Evolutionary conservation across 768 basidiomycete genomes (phyloP).

Genomic region (Phlebiopsis flavidoalba): DNA sequence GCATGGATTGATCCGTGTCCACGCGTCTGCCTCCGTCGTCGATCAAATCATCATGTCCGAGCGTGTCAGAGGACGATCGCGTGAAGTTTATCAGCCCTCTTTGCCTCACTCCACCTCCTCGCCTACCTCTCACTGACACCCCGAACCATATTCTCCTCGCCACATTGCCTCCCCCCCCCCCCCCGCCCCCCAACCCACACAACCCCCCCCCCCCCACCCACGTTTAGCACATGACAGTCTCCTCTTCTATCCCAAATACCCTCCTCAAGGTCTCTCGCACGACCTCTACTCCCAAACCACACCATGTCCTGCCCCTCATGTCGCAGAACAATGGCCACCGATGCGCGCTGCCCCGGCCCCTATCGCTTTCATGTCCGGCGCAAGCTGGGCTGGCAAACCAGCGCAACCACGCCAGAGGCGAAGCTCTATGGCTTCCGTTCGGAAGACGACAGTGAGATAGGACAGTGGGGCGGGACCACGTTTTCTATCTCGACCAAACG

Average conservation of each 20-base stretch:
- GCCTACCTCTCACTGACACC: background rate
- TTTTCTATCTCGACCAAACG: conserved; percentile 44
- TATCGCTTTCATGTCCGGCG: conserved; percentile 74
- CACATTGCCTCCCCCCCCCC: too few species aligned
- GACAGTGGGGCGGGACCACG: conserved; percentile 66
- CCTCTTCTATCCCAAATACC: background rate
- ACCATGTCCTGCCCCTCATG: background rate
- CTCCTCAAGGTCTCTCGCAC: background rate
- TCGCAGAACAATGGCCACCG: conserved; percentile 14
- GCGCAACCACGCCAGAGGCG: conserved; percentile 28
- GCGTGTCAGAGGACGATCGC: background rate
- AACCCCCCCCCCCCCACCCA: too few species aligned
- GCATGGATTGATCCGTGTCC: background rate
- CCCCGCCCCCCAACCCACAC: too few species aligned
- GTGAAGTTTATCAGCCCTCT: background rate
- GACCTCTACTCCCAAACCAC: background rate
- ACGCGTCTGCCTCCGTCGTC: background rate
- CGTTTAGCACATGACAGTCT: background rate
- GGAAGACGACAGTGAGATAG: conserved; percentile 51
- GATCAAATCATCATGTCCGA: background rate
- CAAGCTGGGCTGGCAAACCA: conserved; percentile 77
- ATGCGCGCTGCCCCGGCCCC: conserved; percentile 36
- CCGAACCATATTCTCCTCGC: too few species aligned
- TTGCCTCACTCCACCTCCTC: background rate
- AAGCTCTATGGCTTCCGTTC: conserved; percentile 44